Evolutionary conservation across 2,329 filamentous ascomycete species (phyloP), one percentile per base, ranked within the genome.

Genomic region (Xylariomycetidae sp.): DNA sequence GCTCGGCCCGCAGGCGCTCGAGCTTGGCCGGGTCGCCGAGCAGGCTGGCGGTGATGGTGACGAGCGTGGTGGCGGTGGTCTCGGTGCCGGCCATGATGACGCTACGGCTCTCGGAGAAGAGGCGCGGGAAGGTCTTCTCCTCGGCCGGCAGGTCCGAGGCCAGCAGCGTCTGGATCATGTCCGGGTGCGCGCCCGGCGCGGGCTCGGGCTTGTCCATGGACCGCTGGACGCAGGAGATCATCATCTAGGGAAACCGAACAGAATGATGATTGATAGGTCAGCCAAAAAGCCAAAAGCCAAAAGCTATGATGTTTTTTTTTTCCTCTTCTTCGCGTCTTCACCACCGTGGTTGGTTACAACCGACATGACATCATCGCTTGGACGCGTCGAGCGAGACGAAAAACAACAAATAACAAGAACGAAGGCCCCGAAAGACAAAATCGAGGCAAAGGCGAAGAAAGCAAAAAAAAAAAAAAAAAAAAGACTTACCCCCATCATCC

Each of bases 11-110:
- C 23, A 48, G 27, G 26, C 31, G 35, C 4, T 38, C 26, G 7
- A 45, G 27, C 32, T 44, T 44, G 6, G 25, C 19, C 9, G 41
- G 37, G 27, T 46, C 38, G 27, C 36, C 35, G 15, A 49, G 41
- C 3, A 50, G 33, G 18, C 42, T 27, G 13, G 29, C 33, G 2
- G 46, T 41, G 42, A 50, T 46, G 31, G 40, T 41, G 14, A 49
- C 43, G 16, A 48, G 36, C 1, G 44, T 37, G 4, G 44, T 49
- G 12, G 42, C 46, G 1, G 44, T 50, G 4, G 48, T 50, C 38
- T 49, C 48, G 7, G 48, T 50, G 8, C 46, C 48, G 1, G 48
- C 46, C 48, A 46, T 49, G 34, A 49, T 49, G 19, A 50, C 41
- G 16, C 46, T 48, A 9, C 46, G 41, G 11, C 34, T 45, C 31